Percentiles rank a stretch among this genome's conserved stretches.
Conservation (phyloP, 495 filamentous ascomycete genomes). For the Penicillium flavigenum region DNA sequence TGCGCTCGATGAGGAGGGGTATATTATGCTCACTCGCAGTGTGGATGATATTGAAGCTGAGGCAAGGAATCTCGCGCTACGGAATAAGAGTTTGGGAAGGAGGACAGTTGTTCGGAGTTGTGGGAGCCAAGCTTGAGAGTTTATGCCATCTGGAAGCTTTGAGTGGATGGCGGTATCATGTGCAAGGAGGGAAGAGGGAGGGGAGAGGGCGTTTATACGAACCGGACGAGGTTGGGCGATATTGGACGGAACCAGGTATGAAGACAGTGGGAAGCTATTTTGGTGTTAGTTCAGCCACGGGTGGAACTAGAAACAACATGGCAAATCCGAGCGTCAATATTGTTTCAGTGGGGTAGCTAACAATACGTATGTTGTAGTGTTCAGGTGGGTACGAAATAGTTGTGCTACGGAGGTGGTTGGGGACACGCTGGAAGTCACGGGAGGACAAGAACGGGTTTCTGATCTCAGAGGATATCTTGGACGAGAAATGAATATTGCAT, state of each 20-base stretch:
- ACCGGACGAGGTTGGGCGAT: neutral
- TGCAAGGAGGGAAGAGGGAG: neutral
- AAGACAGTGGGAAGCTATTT: neutral
- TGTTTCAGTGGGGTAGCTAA: neutral
- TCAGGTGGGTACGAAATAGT: neutral
- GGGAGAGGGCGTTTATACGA: neutral
- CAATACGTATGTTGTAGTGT: neutral
- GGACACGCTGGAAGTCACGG: neutral
- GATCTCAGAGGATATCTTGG: neutral
- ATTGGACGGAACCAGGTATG: neutral
- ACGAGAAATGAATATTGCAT: neutral
- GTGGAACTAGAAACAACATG: neutral
- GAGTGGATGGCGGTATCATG: neutral
- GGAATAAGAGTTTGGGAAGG: neutral
- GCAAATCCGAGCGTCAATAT: neutral
- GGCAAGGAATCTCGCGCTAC: neutral
- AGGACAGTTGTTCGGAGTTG: neutral
- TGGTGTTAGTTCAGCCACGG: neutral
- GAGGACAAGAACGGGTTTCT: neutral
- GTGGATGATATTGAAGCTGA: neutral
- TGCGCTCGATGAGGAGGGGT: neutral
- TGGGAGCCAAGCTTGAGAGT: neutral
- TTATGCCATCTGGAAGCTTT: neutral
- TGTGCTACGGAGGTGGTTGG: conserved; percentile 1
- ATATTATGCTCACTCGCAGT: neutral